Conservation (phyloP, 2,329 filamentous ascomycete species). For the Apiospora kogelbergensis region DNA sequence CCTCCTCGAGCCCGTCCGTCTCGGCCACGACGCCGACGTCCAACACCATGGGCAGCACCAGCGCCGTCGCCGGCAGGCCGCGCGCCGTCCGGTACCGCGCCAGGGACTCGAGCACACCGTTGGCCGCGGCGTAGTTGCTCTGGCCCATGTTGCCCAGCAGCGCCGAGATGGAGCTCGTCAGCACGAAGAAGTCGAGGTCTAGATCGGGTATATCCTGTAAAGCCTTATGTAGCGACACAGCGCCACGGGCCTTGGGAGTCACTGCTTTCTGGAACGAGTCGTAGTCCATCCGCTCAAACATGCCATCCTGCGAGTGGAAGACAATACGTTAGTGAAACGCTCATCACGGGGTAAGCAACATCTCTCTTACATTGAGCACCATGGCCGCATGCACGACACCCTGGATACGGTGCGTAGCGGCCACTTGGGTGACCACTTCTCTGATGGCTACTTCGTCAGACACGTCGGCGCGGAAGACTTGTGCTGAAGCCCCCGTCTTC, state of each 20-base stretch:
- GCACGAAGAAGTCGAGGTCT: constrained; percentile 23
- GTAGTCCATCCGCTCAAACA: not conserved
- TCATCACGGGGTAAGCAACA: too few relatives aligned
- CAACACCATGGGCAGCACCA: constrained; percentile 21
- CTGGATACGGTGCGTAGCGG: constrained; percentile 15
- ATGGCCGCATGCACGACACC: constrained; percentile 28
- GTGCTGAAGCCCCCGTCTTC: constrained; percentile 16
- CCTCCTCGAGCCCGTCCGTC: constrained; percentile 21
- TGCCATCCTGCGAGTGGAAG: not conserved
- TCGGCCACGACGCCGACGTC: constrained; percentile 24
- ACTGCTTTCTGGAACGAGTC: constrained; percentile 16
- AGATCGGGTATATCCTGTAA: too few relatives aligned
- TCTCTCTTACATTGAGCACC: constrained; percentile 22
- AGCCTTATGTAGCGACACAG: too few relatives aligned
- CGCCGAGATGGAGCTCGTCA: constrained; percentile 25
- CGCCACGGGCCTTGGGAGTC: constrained; percentile 16
- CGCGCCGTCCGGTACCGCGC: constrained; percentile 17
- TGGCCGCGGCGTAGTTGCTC: constrained; percentile 24
- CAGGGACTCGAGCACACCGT: constrained; percentile 23
- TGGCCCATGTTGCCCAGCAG: constrained; percentile 21
- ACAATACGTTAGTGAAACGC: not conserved
- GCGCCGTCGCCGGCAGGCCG: constrained; percentile 11
- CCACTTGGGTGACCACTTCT: too few relatives aligned
- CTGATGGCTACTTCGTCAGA: too few relatives aligned
- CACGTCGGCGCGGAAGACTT: constrained; percentile 9